A percentile compares a stretch with the other conserved stretches of the same genome.
Conservation (phyloP, 257 asterid genomes). For the Capsicum baccatum region DNA sequence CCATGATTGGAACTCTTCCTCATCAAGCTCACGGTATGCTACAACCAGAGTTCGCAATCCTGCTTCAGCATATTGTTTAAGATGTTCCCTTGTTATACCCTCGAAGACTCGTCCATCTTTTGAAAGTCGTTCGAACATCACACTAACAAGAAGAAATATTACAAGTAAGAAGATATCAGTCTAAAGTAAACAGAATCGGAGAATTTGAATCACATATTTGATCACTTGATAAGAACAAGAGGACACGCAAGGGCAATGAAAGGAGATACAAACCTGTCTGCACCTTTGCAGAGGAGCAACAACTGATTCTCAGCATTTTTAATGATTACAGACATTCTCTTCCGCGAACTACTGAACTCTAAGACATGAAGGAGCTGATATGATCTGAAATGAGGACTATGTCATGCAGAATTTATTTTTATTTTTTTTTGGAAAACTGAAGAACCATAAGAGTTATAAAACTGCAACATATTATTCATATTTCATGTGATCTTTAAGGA, state of each 20-base stretch:
- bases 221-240: slow-evolving; percentile 22
- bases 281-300: slow-evolving; percentile 92
- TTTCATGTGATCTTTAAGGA: neutral
- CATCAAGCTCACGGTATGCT: slow-evolving; percentile 80
- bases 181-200: slow-evolving; percentile 28
- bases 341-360: slow-evolving; percentile 95
- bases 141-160: slow-evolving; percentile 55
- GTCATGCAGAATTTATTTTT: neutral
- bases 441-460: neutral
- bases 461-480: neutral
- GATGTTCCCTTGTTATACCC: slow-evolving; percentile 66
- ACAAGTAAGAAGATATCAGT: slow-evolving; percentile 22
- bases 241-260: slow-evolving; percentile 23
- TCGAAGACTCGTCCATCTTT: slow-evolving; percentile 50
- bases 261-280: slow-evolving; percentile 69
- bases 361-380: slow-evolving; percentile 79
- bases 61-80: slow-evolving; percentile 80
- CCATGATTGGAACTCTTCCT: slow-evolving; percentile 74
- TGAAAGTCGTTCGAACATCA: slow-evolving; percentile 82
- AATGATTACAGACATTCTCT: slow-evolving; percentile 93
- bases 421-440: neutral
- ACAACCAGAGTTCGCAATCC: slow-evolving; percentile 89
- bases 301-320: slow-evolving; percentile 68
- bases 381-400: slow-evolving; percentile 57
- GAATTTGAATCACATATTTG: slow-evolving; percentile 22